Evolutionary conservation across 306 rosid genomes (phyloP).

Genomic region (Corylus avellana): DNA sequence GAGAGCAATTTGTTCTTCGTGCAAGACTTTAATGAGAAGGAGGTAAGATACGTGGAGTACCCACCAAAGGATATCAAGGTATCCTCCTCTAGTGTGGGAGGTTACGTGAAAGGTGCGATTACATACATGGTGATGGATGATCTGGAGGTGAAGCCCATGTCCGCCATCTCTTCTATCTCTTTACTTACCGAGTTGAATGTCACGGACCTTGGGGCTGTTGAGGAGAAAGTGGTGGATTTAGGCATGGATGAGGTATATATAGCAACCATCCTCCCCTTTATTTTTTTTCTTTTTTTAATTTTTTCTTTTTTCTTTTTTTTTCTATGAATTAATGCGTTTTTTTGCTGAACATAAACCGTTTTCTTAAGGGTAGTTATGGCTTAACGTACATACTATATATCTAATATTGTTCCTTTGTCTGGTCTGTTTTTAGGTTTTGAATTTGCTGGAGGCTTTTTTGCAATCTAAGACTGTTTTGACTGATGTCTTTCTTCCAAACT

Average conservation of each 20-base stretch:
- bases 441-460: conserved; percentile 17
- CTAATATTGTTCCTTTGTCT: too few species aligned
- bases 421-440: conserved; percentile 9
- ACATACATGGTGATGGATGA: conserved; percentile 47
- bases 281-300: too few species aligned
- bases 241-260: conserved; percentile 32
- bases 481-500: too few species aligned
- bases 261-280: neutral
- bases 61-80: neutral
- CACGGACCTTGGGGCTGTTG: conserved; percentile 22
- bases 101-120: conserved; percentile 26
- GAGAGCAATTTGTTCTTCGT: too few species aligned
- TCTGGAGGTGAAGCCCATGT: conserved; percentile 35
- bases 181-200: conserved; percentile 24
- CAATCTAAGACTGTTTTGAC: neutral
- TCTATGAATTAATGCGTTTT: too few species aligned
- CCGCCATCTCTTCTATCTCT: neutral
- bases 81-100: neutral
- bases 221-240: conserved; percentile 25
- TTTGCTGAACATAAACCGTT: too few species aligned
- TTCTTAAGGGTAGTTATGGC: too few species aligned
- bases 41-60: neutral
- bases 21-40: too few species aligned
- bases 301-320: neutral
- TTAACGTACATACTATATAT: too few species aligned